A percentile compares a stretch with the other conserved stretches of the same genome.
phyloP scores from a whole-genome alignment of 805 yeast genomes.

The Isabelozyma rhagii region DNA sequence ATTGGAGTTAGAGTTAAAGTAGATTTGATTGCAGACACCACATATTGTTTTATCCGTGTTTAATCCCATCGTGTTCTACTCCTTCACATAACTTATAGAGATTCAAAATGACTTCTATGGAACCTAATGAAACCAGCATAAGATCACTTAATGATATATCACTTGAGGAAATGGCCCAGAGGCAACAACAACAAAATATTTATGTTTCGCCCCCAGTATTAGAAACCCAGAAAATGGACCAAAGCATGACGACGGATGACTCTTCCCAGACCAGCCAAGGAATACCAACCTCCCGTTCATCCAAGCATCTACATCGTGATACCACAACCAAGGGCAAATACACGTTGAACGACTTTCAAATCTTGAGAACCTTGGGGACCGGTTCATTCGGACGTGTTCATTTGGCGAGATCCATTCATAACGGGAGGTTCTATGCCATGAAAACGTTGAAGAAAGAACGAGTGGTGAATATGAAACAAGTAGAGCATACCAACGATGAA shows the following conservation, averaged over 20 bases:
- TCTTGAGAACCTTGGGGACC: constrained; percentile 56
- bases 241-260: not conserved
- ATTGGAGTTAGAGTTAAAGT: no score
- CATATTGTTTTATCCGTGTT: no score
- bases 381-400: constrained; percentile 64
- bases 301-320: constrained; percentile 17
- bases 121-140: constrained; percentile 16
- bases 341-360: constrained; percentile 52
- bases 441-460: constrained; percentile 56
- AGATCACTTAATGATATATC: constrained; percentile 24
- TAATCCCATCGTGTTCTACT: no score
- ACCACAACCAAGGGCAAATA: constrained; percentile 56
- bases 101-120: constrained; percentile 22
- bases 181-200: constrained; percentile 27
- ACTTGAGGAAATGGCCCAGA: constrained; percentile 22
- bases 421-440: constrained; percentile 59
- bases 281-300: not conserved
- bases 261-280: not conserved
- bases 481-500: constrained; percentile 63
- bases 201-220: constrained; percentile 15
- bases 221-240: constrained; percentile 4
- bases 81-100: no score
- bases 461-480: constrained; percentile 60
- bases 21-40: no score
- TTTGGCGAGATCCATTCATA: constrained; percentile 54